Evolutionary conservation across 129 eudicot species (phyloP), one percentile per base, ranked within the genome.

Genomic region (Artemisia argyi): DNA sequence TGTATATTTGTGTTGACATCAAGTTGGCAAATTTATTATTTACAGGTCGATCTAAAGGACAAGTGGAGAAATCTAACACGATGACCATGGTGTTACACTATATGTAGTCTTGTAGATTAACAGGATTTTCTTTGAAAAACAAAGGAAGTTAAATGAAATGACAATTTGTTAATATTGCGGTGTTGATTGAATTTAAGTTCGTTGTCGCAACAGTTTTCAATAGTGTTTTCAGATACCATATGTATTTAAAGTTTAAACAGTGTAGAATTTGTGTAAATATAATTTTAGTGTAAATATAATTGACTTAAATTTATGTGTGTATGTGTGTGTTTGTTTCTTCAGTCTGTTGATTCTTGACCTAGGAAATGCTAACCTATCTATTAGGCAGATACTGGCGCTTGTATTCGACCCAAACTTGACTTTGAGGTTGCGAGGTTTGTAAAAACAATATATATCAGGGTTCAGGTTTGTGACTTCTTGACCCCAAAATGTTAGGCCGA

Each of bases 41-140:
- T 75, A 39, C 80, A 89, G 92, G 85, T 82, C 69, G 96, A 89
- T 73, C 78, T 86, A 84, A 89, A 89, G 82, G 96, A 86, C 74
- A 89, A 89, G 76, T 89, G 96, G 96, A 80, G 96, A 72, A 89
- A 89, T 75, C 12, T 89, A 79, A 68, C 72, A 30, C 84, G 84
- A 14, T 49, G 68, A 69, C 66, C n/a, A 48, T 35, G 4, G 39
- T 7, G 39, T 3, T 64, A 49, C 51, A 52, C 30, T 63, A 28
- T 55, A 75, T 65, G 30, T 56, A 9, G 10, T 56, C 20, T 12
- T 66, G 79, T 54, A 72, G 50, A 64, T 54, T 30, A 22, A 49
- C 57, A 46, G 48, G 55, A 55, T 50, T 30, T 60, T 24, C 48
- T 61, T 39, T 22, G 79, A 42, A 24, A 68, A 61, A 70, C 28